phyloP scores from a whole-genome alignment of 805 yeast species.

The Kurtzmaniella fragi region DNA sequence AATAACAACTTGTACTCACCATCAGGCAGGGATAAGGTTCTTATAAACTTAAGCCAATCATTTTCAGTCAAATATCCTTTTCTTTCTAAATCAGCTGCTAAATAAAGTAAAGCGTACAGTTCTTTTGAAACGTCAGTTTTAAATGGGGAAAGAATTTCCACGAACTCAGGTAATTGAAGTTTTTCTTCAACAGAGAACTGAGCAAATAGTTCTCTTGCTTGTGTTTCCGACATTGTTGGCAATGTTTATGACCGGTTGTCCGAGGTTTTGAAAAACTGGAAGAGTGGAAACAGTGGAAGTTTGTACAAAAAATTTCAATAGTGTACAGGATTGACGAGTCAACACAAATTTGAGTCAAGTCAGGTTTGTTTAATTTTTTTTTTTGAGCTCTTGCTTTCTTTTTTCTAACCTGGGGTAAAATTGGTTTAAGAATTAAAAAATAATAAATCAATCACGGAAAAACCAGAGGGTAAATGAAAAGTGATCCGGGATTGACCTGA shows the following conservation, averaged over 20 bases:
- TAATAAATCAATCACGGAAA: background rate
- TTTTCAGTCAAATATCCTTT: conserved; percentile 62
- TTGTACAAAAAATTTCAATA: background rate
- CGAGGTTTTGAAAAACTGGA: background rate
- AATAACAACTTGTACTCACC: conserved; percentile 27
- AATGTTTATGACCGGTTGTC: background rate
- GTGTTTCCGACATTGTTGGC: conserved; percentile 13
- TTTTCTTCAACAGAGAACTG: conserved; percentile 31
- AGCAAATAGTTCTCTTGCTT: conserved; percentile 31
- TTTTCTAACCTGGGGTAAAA: background rate
- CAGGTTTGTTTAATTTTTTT: background rate
- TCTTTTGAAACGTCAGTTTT: conserved; percentile 34
- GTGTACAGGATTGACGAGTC: background rate
- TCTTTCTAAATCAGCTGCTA: conserved; percentile 69
- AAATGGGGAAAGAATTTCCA: conserved; percentile 36
- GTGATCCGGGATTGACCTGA: too few species aligned
- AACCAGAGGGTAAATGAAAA: background rate
- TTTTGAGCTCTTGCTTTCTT: background rate
- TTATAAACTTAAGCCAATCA: conserved; percentile 75
- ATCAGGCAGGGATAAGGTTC: conserved; percentile 31
- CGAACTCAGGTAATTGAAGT: conserved; percentile 32
- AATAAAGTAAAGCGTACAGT: conserved; percentile 54
- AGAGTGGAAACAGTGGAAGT: background rate
- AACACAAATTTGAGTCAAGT: background rate
- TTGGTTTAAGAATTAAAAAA: background rate